Percentiles rank a stretch among this genome's conserved stretches.
phyloP scores from a whole-genome alignment of 2,329 filamentous ascomycete species.

The Curvularia lunata region DNA sequence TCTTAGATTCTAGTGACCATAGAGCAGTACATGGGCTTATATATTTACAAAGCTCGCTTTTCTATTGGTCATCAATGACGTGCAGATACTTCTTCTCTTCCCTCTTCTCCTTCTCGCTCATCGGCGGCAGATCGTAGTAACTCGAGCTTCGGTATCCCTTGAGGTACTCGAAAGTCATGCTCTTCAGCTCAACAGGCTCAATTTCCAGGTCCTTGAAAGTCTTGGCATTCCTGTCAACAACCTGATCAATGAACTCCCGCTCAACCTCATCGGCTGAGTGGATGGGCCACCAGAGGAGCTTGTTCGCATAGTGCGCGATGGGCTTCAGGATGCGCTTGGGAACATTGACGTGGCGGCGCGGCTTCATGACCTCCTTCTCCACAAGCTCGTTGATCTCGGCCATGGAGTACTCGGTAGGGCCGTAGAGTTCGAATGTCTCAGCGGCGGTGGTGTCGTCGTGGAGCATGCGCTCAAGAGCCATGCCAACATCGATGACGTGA shows the following conservation, averaged over 20 bases:
- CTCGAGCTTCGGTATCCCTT: conserved; percentile 88
- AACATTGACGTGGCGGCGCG: conserved; percentile 87
- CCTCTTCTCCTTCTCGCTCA: conserved; percentile 90
- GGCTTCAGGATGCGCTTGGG: conserved; percentile 83
- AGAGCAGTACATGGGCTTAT: conserved; percentile 23
- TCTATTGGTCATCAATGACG: conserved; percentile 61
- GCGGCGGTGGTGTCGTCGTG: conserved; percentile 89
- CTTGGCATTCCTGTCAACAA: conserved; percentile 88
- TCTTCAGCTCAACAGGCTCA: conserved; percentile 82
- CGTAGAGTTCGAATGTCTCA: conserved; percentile 93
- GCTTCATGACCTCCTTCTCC: conserved; percentile 90
- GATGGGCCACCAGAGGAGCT: conserved; percentile 85
- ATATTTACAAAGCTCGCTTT: conserved; percentile 37
- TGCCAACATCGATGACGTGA: conserved; percentile 89
- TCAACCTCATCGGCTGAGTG: conserved; percentile 85
- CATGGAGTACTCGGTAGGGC: conserved; percentile 90
- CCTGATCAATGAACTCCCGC: conserved; percentile 90
- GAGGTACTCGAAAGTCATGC: conserved; percentile 92
- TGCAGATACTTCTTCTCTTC: conserved; percentile 98
- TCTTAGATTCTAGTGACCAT: conserved; percentile 30
- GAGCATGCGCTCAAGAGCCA: conserved; percentile 86
- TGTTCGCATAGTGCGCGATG: conserved; percentile 75
- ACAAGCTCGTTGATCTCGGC: conserved; percentile 86
- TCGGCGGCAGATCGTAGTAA: conserved; percentile 91
- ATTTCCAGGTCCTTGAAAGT: conserved; percentile 95